These are phyloP conservation scores for Solanum appendiculatum DNA, from an alignment of 257 asterid species.

Conservation along the genomic window DNA sequence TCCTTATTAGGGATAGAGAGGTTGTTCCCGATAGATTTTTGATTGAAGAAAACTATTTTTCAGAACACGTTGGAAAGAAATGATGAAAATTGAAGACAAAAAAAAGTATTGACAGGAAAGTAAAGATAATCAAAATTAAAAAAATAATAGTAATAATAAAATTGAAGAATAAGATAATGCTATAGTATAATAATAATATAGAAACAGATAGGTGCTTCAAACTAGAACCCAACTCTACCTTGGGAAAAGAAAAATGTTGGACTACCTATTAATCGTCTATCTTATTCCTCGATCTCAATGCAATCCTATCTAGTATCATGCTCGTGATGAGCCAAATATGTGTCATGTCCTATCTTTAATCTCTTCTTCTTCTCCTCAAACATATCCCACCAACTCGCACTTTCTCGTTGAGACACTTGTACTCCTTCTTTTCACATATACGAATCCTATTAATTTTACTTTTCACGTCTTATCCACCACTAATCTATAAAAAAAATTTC, in stretches of 20 bases:
- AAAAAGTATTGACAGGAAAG: fast-evolving
- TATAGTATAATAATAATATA: background rate
- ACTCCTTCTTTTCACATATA: background rate
- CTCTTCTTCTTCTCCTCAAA: background rate
- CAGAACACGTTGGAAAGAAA: background rate
- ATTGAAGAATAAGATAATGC: background rate
- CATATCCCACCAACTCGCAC: background rate
- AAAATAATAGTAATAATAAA: background rate
- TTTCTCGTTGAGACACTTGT: background rate
- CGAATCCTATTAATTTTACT: background rate
- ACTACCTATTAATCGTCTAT: background rate
- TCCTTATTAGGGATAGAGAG: background rate
- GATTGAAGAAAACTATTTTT: background rate
- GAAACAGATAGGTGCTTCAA: background rate
- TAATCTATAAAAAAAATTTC: too few species aligned
- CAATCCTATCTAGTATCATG: fast-evolving
- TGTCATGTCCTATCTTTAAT: background rate
- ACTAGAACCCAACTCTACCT: background rate
- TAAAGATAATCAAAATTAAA: background rate
- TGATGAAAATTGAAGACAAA: background rate
- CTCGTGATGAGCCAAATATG: background rate
- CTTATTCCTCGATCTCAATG: background rate
- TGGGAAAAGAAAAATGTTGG: background rate
- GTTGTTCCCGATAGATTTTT: background rate
- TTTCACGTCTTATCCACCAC: background rate